Percentiles rank a stretch among this genome's conserved stretches.
Evolutionary conservation across 1,284 basidiomycete species (phyloP).

Genomic region (Heimioporus retisporus): DNA sequence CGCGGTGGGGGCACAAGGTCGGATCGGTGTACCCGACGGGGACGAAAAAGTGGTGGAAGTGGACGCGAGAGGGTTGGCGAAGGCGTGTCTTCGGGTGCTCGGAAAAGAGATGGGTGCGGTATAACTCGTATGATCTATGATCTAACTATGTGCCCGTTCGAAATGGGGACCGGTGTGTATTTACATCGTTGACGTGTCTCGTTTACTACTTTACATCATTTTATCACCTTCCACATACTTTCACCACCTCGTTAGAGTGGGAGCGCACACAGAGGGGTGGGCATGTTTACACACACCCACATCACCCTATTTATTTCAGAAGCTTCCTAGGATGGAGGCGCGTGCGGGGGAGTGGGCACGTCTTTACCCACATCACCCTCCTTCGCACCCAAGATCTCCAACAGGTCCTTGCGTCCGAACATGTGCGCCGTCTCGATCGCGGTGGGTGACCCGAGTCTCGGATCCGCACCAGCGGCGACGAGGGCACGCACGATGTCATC

Average conservation of each 20-base stretch:
- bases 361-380: slow-evolving; percentile 58
- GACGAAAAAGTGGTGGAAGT: slow-evolving; percentile 57
- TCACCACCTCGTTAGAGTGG: no score
- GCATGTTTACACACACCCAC: no score
- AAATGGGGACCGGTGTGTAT: neutral
- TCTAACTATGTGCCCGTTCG: neutral
- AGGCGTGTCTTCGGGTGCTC: slow-evolving; percentile 76
- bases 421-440: slow-evolving; percentile 80
- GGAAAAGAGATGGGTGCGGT: slow-evolving; percentile 76
- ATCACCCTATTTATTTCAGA: no score
- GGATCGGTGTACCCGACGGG: slow-evolving; percentile 41
- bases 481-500: slow-evolving; percentile 73
- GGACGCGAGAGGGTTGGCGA: slow-evolving; percentile 74
- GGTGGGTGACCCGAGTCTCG: slow-evolving; percentile 74
- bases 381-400: slow-evolving; percentile 65
- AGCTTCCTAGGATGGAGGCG: slow-evolving; percentile 1
- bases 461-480: slow-evolving; percentile 74
- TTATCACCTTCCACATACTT: no score
- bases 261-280: no score
- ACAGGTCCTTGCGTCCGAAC: slow-evolving; percentile 66
- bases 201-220: no score
- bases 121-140: slow-evolving; percentile 21
- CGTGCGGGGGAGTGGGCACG: slow-evolving; percentile 38
- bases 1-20: slow-evolving; percentile 22
- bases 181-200: no score